A percentile compares a stretch with the other conserved stretches of the same genome.
phyloP scores from a whole-genome alignment of 176 grass and related monocot genomes.

The Zea luxurians region DNA sequence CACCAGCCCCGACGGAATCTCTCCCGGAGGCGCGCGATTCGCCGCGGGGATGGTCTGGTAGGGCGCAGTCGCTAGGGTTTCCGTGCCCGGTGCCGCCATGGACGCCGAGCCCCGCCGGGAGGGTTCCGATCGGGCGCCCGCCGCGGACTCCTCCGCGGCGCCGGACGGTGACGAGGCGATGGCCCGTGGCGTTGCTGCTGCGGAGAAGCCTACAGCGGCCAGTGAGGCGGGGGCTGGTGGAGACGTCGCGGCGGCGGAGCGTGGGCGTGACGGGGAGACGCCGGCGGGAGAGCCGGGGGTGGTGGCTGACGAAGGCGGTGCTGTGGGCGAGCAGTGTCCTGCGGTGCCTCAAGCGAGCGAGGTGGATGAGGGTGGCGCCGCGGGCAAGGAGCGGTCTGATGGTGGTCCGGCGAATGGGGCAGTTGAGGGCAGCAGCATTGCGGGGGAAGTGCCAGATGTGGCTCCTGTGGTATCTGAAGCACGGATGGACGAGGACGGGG shows the following conservation, averaged over 20 bases:
- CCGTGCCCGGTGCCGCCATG: conserved; percentile 4
- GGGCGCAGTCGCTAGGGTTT: conserved; percentile 43
- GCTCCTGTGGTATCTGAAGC: not conserved
- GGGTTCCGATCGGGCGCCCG: conserved; percentile 6
- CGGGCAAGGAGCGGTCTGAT: not conserved
- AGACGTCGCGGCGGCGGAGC: not conserved
- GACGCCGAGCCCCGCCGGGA: not conserved
- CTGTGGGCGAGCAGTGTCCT: not conserved
- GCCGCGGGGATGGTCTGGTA: conserved; percentile 12
- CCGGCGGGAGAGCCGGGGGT: not conserved
- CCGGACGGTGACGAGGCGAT: not conserved
- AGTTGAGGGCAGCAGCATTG: not conserved
- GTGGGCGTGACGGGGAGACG: not conserved
- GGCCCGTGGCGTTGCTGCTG: not conserved
- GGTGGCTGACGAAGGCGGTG: not conserved
- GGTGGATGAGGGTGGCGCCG: not conserved
- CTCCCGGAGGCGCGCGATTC: not conserved
- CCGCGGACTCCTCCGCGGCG: not conserved
- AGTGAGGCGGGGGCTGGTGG: not conserved
- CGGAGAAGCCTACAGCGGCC: not conserved
- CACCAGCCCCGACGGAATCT: not conserved
- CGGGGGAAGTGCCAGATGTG: not conserved
- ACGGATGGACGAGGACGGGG: not conserved
- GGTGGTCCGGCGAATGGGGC: not conserved
- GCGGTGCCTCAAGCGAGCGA: not conserved